Evolutionary conservation across 805 yeast species (phyloP).

Genomic region (Kodamaea laetipori): DNA sequence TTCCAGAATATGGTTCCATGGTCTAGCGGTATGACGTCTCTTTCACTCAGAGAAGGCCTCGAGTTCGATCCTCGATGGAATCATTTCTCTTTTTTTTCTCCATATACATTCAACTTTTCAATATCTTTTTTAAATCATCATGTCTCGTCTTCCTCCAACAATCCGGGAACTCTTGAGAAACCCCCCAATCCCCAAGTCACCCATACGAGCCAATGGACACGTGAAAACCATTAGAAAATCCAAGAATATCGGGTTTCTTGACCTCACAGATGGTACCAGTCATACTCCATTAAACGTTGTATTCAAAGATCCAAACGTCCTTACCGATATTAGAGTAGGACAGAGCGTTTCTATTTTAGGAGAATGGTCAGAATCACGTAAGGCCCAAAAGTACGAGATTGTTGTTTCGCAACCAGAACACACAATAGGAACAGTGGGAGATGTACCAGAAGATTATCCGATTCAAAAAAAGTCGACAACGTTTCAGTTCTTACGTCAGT

Average conservation of each 20-base stretch:
- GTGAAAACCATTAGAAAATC: conserved; percentile 69
- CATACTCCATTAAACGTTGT: conserved; percentile 54
- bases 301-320: conserved; percentile 29
- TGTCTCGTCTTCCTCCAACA: conserved; percentile 13
- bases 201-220: conserved; percentile 58
- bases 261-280: conserved; percentile 76
- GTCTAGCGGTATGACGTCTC: conserved; percentile 26
- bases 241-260: conserved; percentile 79
- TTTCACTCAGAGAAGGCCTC: conserved; percentile 24
- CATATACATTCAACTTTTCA: not conserved
- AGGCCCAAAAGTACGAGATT: conserved; percentile 37
- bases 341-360: conserved; percentile 41
- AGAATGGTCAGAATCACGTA: conserved; percentile 34
- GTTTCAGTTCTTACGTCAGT: conserved; percentile 62
- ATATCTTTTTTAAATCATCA: not conserved
- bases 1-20: conserved; percentile 17
- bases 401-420: conserved; percentile 25
- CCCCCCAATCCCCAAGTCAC: conserved; percentile 40
- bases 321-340: conserved; percentile 42
- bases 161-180: conserved; percentile 15
- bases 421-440: conserved; percentile 52
- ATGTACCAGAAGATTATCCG: conserved; percentile 67
- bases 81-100: conserved; percentile 11
- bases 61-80: conserved; percentile 26
- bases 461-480: conserved; percentile 79